Evolutionary conservation across 345 rosid species (phyloP), one percentile per base, ranked within the genome.

Genomic region (Limnanthes douglasii): DNA sequence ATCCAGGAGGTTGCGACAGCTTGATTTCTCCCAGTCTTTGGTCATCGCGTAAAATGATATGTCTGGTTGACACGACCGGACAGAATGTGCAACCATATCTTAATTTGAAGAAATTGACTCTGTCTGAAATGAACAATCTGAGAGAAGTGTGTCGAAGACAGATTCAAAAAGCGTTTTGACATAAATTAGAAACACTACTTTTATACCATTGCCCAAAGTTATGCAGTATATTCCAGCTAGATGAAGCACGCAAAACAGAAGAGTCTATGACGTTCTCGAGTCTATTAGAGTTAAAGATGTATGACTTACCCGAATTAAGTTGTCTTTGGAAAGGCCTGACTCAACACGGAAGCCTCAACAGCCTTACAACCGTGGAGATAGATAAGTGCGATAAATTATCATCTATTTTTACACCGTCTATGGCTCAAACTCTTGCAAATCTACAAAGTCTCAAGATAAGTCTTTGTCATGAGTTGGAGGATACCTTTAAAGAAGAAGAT

Each of bases 171-270:
- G 34, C 26, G 10, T 27, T 42, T 29, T 19, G 41, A 15, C 13
- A 51, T 6, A 21, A 51, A 15, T 34, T 51, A n/a, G 33, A 51
- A 28, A 18, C 6, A 7, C 4, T 32, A 3, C 4, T 31, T 39
- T 11, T 3, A 18, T 15, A 4, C 3, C 3, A 8, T n/a, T n/a
- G n/a, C n/a, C n/a, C n/a, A n/a, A n/a, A n/a, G n/a, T n/a, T n/a
- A n/a, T n/a, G n/a, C n/a, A 43, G 27, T 11, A 11, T 28, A 10
- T 45, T 31, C 45, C 34, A 31, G n/a, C 5, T 43, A 0, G 57
- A 52, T 14, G 34, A 20, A 17, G 5, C 11, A 1, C 3, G 18
- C 15, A 1, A 12, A 5, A 23, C 28, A 21, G 41, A 8, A 31
- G 21, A 31, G 17, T 11, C 27, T 1, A 17, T 12, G 21, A 15